Base-by-base conservation (phyloP, 78 protist genomes). In the Speleostelium caveatum region DNA sequence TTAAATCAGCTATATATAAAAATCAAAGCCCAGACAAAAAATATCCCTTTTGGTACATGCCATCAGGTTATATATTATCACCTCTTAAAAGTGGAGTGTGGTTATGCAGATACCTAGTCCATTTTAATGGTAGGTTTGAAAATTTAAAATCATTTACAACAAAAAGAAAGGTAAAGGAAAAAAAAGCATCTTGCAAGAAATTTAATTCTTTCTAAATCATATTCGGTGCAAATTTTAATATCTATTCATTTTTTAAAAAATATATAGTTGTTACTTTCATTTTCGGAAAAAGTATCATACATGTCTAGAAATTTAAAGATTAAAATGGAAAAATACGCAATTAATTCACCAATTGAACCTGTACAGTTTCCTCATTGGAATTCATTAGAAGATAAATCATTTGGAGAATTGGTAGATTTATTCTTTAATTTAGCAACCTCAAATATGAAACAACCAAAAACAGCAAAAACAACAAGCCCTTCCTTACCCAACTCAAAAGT, bases 51-150 rank as follows among this genome's bases (percentile, higher is more conserved):
- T 80, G 89, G 89, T 58, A 41, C 35, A 14, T 26, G 16, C 89
- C 89, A 22, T 68, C 89, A 1, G 89, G 77, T 19, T 80, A 36
- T 35, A 62, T 21, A 12, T 68, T 80, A 3, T 35, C 39, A 14
- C 89, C 89, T 4, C 12, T 73, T 3, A 63, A 32, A 32, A 73
- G 53, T 16, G 79, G 79, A 55, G n/a, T 41, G 1, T 73, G 24
- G n/a, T 10, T 45, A 6, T 14, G 6, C n/a, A 45, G 53, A 45
- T 45, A 14, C 10, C 6, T 45, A 6, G 10, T 45, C 10, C 53
- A 45, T 14, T 45, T 45, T 45, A 10, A 45, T 45, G 6, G n/a
- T 10, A 45, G 10, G 6, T 10, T 45, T 45, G 53, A 45, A 45
- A 45, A 45, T 45, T 45, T 45, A 6, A 14, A 14, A 45, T 14